Base-by-base conservation (phyloP, 83 land plant species). In the Thuja plicata region DNA sequence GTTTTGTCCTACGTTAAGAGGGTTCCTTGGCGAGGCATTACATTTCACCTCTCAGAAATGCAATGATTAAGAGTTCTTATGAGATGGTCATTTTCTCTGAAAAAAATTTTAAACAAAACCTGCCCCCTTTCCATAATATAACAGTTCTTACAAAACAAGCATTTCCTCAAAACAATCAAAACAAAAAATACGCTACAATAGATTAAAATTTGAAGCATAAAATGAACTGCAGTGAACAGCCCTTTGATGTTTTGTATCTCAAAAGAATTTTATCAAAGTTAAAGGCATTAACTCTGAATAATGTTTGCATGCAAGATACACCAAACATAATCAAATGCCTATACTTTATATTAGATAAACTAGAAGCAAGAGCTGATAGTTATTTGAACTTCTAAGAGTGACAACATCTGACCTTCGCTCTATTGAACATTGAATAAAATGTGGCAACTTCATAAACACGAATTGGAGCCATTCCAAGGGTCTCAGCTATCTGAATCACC, bases 381-480 rank as follows among this genome's bases (percentile, higher is more conserved):
- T 45, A 82, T 43, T 24, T 34, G 27, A 52, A 84, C 66, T 4
- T 38, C 24, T 27, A 89, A 13, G 2, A 92, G 27, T 52, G 38
- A 62, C 3, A 86, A 77, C 34, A 54, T 55, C 84, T 92, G 83
- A 96, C 99, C 96, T 95, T 96, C 88, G 95, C 55, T 50, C 99
- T 92, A 90, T 97, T 97, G 91, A 96, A 97, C 99, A 97, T 97
- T 30, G 98, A 92, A 90, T 98, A 98, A 89, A 98, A 98, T 30
- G 99, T 98, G 43, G 99, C 98, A 76, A 98, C 99, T 90, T 98
- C 99, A 90, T 95, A 98, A 7, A 98, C 99, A 87, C 99, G 97
- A 82, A 98, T 98, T 19, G 97, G 98, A 91, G 98, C 96, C 90
- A 97, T 96, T 88, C 93, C 99, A 32, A 98, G 90, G 60, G 96